A percentile compares a stretch with the other conserved stretches of the same genome.
These are phyloP conservation scores for Candida suzukii DNA, from an alignment of 805 yeast species.

Conservation along the genomic window DNA sequence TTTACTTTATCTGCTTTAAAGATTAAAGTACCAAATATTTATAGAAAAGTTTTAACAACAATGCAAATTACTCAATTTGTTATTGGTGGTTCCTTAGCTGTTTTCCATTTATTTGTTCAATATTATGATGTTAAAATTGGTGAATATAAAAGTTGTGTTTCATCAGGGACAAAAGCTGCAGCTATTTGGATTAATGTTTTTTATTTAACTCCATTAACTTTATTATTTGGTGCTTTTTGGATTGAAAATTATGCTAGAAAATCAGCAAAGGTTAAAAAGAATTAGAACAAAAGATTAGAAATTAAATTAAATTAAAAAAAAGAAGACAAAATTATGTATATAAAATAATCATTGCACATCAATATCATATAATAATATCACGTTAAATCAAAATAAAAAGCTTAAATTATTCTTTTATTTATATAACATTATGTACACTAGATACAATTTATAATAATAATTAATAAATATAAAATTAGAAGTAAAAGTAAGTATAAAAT, in stretches of 20 bases:
- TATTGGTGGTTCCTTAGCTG: slow-evolving; percentile 62
- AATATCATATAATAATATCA: no score
- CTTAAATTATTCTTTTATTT: no score
- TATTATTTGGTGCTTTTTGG: slow-evolving; percentile 58
- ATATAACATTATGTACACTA: no score
- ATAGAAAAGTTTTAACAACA: slow-evolving; percentile 56
- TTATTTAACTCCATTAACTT: slow-evolving; percentile 62
- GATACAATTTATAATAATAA: no score
- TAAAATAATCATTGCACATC: no score
- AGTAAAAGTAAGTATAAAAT: no score
- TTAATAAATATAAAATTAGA: no score
- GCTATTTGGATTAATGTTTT: slow-evolving; percentile 56
- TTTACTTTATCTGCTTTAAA: slow-evolving; percentile 54
- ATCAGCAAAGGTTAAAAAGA: slow-evolving; percentile 3
- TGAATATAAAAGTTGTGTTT: slow-evolving; percentile 41
- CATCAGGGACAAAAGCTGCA: slow-evolving; percentile 52
- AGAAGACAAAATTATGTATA: no score
- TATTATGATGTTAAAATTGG: slow-evolving; percentile 44
- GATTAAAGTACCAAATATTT: slow-evolving; percentile 46
- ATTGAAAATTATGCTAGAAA: slow-evolving; percentile 44
- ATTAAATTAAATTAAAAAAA: no score
- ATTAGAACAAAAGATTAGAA: no score
- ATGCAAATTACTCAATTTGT: slow-evolving; percentile 66
- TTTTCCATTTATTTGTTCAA: slow-evolving; percentile 53
- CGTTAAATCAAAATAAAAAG: no score